Evolutionary conservation across 306 rosid species (phyloP).

Genomic region (Pueraria montana): DNA sequence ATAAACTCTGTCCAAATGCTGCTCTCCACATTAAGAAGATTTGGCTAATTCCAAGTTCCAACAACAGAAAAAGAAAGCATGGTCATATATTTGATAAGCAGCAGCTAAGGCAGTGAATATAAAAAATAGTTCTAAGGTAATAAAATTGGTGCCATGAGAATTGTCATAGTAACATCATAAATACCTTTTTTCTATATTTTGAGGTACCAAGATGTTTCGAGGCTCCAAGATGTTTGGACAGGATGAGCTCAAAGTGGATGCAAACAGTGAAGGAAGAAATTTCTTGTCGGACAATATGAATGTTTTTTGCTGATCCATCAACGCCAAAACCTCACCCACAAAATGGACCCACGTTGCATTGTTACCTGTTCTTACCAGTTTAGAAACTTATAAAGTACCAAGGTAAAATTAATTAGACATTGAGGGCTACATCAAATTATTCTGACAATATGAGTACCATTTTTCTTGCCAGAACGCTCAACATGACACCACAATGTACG

Average conservation of each 20-base stretch:
- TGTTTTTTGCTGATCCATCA: conserved; percentile 78
- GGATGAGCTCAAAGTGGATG: conserved; percentile 73
- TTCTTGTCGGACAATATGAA: conserved; percentile 79
- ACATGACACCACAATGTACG: conserved; percentile 66
- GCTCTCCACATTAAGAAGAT: background rate
- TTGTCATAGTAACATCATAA: conserved; percentile 6
- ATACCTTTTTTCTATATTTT: conserved; percentile 78
- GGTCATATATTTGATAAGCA: conserved; percentile 23
- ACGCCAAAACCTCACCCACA: conserved; percentile 69
- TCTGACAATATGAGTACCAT: conserved; percentile 66
- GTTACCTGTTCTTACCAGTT: conserved; percentile 65
- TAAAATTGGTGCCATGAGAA: conserved; percentile 21
- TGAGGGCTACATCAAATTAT: conserved; percentile 20
- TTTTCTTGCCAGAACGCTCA: conserved; percentile 77
- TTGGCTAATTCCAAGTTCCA: background rate
- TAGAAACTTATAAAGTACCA: conserved; percentile 30
- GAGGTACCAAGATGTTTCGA: conserved; percentile 70
- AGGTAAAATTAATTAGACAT: conserved; percentile 9
- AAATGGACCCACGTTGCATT: conserved; percentile 71
- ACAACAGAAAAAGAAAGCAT: conserved; percentile 12
- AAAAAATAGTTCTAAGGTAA: conserved; percentile 9
- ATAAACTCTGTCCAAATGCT: background rate
- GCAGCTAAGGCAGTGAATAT: conserved; percentile 38
- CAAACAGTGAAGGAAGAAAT: conserved; percentile 78
- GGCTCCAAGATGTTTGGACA: conserved; percentile 15